These are phyloP conservation scores for Collybiopsis confluens DNA, from an alignment of 768 basidiomycete genomes.

Conservation along the genomic window DNA sequence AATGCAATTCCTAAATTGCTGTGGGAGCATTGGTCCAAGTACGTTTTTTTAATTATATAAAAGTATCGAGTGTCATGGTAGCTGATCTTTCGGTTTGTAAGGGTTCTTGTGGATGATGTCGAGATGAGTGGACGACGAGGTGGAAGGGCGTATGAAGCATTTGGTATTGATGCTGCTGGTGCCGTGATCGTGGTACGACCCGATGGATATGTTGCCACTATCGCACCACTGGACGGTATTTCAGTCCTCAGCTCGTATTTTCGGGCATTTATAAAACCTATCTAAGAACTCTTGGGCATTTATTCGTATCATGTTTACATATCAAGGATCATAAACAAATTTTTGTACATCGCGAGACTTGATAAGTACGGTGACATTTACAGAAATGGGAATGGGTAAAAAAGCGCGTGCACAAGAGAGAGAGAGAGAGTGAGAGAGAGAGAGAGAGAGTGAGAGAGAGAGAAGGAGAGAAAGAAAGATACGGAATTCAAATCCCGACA, in stretches of 20 bases:
- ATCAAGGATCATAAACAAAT: no score
- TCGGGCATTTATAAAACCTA: conserved; percentile 32
- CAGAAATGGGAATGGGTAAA: no score
- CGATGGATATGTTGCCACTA: conserved; percentile 61
- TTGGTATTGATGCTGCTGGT: conserved; percentile 45
- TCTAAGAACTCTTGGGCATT: neutral
- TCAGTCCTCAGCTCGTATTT: conserved; percentile 44
- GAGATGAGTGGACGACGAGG: conserved; percentile 40
- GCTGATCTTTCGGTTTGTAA: conserved; percentile 18
- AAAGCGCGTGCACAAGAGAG: no score
- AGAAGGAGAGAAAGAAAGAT: no score
- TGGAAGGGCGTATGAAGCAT: conserved; percentile 54
- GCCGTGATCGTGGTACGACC: conserved; percentile 56
- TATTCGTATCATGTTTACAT: no score
- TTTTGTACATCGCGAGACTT: no score
- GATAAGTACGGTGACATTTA: no score
- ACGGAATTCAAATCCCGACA: no score
- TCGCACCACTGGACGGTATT: conserved; percentile 45
- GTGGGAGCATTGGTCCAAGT: conserved; percentile 61
- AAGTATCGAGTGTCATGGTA: neutral
- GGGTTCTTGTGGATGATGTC: conserved; percentile 57
- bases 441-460: no score
- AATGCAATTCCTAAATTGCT: conserved; percentile 43
- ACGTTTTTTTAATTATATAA: conserved; percentile 15
- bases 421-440: no score